Base-by-base conservation (phyloP, 192 early-diverging fungal genomes). In the Coemansia biformis region DNA sequence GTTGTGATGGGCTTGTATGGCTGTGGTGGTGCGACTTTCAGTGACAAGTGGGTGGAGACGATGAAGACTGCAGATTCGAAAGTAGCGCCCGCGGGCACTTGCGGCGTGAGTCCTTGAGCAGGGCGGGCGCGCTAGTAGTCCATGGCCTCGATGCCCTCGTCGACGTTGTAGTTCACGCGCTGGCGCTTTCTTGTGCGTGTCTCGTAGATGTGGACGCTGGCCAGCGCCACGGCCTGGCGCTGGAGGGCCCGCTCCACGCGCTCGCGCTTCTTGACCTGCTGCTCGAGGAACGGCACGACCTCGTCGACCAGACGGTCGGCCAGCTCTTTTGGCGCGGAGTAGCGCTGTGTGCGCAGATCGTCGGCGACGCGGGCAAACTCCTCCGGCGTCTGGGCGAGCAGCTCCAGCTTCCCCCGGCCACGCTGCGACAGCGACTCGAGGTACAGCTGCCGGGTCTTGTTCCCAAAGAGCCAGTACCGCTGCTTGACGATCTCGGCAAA, bases 141-240 rank as follows among this genome's bases (percentile, higher is more conserved):
- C n/a, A n/a, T n/a, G 26, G 21, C 44, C 3, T 44, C 47, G 6
- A 52, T 40, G 14, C 8, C 15, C 2, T 59, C 57, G 19, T 73
- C 69, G 24, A 44, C 47, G 22, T 46, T 55, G 33, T 74, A 74
- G 24, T 74, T 74, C 35, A 74, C 59, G 21, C 51, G 58, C 56
- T 74, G 62, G 38, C 70, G 70, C 54, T 66, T 74, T 32, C 70
- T 39, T 13, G 70, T 74, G 43, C 70, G 63, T 24, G 70, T 74
- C 31, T 74, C 70, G 42, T 66, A 66, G 18, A 74, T 44, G 34
- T 74, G 63, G 24, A 74, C 62, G 31, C 59, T 66, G 36, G 70
- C 70, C 16, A 51, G 18, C 2, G 59, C 58, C 23, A 51, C 13
- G 24, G 63, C 63, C 18, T 74, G 57, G 42, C 70, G 53, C 30